Percentiles rank a stretch among this genome's conserved stretches.
Conservation (phyloP, 495 filamentous ascomycete species). For the Aspergillus olivimuriae region DNA sequence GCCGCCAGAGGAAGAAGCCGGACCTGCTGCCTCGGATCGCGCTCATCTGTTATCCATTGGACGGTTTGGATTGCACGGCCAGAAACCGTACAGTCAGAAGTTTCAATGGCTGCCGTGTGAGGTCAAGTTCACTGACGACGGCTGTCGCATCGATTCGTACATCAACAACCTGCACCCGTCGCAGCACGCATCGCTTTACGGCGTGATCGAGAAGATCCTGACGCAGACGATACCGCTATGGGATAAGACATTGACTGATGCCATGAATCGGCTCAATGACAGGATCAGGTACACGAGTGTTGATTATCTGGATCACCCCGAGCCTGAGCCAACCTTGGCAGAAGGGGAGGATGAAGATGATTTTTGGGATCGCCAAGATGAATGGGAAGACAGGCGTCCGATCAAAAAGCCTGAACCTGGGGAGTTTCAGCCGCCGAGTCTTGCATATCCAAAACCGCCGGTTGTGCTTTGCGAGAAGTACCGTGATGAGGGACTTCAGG, state of each 20-base stretch:
- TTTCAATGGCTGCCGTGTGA: conserved; percentile 60
- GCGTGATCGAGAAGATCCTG: conserved; percentile 44
- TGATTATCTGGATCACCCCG: conserved; percentile 10
- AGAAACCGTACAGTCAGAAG: conserved; percentile 12
- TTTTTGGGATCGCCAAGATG: conserved; percentile 5
- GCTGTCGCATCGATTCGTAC: conserved; percentile 36
- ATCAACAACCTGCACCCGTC: conserved; percentile 57
- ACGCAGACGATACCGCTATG: conserved; percentile 46
- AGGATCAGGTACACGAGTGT: conserved; percentile 14
- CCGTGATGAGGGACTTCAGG: conserved; percentile 39
- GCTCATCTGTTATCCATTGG: neutral
- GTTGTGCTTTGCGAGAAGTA: conserved; percentile 24
- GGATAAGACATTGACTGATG: conserved; percentile 31
- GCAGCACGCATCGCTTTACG: conserved; percentile 42
- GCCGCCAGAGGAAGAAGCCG: conserved; percentile 6
- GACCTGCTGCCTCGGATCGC: neutral
- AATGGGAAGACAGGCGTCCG: conserved; percentile 7
- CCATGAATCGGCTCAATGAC: conserved; percentile 4
- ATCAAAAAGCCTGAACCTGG: conserved; percentile 31
- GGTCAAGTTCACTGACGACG: conserved; percentile 31
- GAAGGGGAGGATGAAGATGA: conserved; percentile 14
- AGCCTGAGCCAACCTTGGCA: conserved; percentile 8
- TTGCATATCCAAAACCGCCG: neutral
- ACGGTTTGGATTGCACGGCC: conserved; percentile 1
- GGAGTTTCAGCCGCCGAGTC: conserved; percentile 14